Conservation (phyloP, 768 basidiomycete genomes). For the Hemileccinum rubropunctum region DNA sequence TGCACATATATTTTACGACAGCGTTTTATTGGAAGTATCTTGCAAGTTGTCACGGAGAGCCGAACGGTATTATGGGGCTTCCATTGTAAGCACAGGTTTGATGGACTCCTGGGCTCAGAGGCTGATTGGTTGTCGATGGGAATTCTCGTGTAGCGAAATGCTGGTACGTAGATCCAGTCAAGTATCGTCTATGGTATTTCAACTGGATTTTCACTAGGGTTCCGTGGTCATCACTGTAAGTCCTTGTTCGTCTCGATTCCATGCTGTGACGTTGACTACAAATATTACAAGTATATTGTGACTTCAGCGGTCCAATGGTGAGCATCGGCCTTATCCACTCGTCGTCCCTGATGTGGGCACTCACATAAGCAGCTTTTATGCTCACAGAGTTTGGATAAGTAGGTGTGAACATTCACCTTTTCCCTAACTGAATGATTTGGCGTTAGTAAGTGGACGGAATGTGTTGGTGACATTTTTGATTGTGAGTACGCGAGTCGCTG, state of each 20-base stretch:
- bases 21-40: background rate
- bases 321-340: background rate
- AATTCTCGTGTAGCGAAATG: slow-evolving; percentile 7
- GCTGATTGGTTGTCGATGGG: too few relatives aligned
- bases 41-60: background rate
- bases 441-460: slow-evolving; percentile 6
- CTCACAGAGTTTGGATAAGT: slow-evolving; percentile 17
- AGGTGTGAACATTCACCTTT: background rate
- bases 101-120: too few relatives aligned
- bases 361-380: slow-evolving; percentile 8
- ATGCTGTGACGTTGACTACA: background rate
- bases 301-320: slow-evolving; percentile 12
- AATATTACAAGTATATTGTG: slow-evolving; percentile 1
- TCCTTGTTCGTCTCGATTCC: background rate
- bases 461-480: slow-evolving; percentile 1
- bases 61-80: too few relatives aligned
- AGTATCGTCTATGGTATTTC: background rate
- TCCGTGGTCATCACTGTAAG: background rate
- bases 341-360: background rate
- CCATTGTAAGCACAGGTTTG: too few relatives aligned
- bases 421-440: background rate
- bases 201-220: background rate
- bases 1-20: background rate
- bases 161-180: background rate
- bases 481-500: background rate